Base-by-base conservation (phyloP, 2,329 filamentous ascomycete species). In the Fusarium chlamydosporum region DNA sequence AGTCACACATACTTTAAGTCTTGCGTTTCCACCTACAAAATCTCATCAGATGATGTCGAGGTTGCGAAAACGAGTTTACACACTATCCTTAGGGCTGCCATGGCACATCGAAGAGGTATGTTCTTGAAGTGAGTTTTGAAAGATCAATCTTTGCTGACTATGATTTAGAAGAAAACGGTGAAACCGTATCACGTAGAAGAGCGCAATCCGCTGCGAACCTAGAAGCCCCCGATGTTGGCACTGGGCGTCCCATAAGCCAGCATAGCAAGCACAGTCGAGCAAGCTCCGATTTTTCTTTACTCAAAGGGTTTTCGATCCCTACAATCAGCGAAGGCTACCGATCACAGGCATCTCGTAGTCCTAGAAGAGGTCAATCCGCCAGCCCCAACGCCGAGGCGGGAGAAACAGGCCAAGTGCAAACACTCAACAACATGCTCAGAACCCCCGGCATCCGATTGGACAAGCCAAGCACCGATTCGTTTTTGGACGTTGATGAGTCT, bases 31-130 rank as follows among this genome's bases (percentile, higher is more conserved):
- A 88, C 91, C 55, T 91, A 93, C 76, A 91, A 92, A 76, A 91
- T 92, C 29, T 93, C 93, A 7, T 82, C 86, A 42, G 87, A 88
- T 59, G 87, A 87, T 34, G 88, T 91, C 7, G 91, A 94, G 72
- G 91, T 87, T 66, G 89, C 92, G 71, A 90, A 91, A 75, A 86
- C 88, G 73, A 94, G 92, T 76, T 85, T 98, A 42, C 90, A 91
- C 50, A 85, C 90, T 26, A 90, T 97, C 68, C 80, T 97, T 59
- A 87, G 89, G 74, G 88, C 89, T 37, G 88, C 94, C 37, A 86
- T 96, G 69, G 81, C 86, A 48, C 85, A 85, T 72, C 86, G 88
- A 79, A 86, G 86, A 83, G 91, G 93, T 95, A 81, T 31, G 51
- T 18, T 11, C 9, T 10, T n/a, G 12, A 26, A 10, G 7, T 31